Evolutionary conservation across 1,139 yeast genomes (phyloP).

Genomic region (Nadsonia starkeyi-henricii): DNA sequence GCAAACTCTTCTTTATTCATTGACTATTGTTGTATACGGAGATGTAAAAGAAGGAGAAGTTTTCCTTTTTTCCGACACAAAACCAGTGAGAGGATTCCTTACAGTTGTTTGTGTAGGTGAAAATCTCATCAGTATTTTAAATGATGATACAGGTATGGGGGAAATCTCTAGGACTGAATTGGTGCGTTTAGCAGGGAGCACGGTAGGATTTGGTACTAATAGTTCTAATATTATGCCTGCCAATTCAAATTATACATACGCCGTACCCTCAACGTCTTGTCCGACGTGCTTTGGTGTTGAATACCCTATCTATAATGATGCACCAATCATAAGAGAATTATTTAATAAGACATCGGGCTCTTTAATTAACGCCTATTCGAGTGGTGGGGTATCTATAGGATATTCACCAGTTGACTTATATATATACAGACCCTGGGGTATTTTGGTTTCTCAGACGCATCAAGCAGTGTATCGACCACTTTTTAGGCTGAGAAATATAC

Average conservation of each 20-base stretch:
- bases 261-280: constrained; percentile 11
- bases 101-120: constrained; percentile 29
- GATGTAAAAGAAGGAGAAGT: background rate
- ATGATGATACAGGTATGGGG: constrained; percentile 23
- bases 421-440: constrained; percentile 39
- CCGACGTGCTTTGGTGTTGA: constrained; percentile 8
- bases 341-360: constrained; percentile 34
- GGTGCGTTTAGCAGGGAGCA: background rate
- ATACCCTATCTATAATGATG: constrained; percentile 10
- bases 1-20: background rate
- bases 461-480: constrained; percentile 52
- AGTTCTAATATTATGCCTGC: background rate
- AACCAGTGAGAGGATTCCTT: background rate
- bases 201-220: background rate
- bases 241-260: constrained; percentile 13
- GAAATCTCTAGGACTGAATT: constrained; percentile 2
- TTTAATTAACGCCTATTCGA: constrained; percentile 28
- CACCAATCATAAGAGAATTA: constrained; percentile 27
- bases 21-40: background rate
- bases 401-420: constrained; percentile 40
- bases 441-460: constrained; percentile 53
- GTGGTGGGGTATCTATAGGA: constrained; percentile 51
- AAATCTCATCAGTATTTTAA: constrained; percentile 35
- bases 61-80: background rate
- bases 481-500: constrained; percentile 47